A percentile compares a stretch with the other conserved stretches of the same genome.
phyloP scores from a whole-genome alignment of 2,329 filamentous ascomycete species.

The Colletotrichum sansevieriae region DNA sequence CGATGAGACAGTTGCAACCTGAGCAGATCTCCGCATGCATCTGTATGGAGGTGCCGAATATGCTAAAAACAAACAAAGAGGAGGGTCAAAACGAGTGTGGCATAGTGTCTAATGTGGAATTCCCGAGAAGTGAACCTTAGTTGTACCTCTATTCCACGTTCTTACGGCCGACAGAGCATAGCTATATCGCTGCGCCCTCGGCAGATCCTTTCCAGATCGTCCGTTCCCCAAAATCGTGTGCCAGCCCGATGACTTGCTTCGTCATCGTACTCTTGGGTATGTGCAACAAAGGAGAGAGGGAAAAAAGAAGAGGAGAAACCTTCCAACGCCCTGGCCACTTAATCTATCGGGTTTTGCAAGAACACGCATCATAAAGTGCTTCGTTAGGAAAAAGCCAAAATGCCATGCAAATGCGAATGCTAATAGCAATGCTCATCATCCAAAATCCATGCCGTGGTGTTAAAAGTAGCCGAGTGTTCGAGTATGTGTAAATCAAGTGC shows the following conservation, averaged over 20 bases:
- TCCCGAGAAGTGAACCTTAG: neutral
- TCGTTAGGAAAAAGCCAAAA: neutral
- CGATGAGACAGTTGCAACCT: neutral
- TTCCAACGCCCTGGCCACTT: constrained; percentile 7
- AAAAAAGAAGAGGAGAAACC: neutral
- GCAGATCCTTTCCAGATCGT: neutral
- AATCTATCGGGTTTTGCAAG: neutral
- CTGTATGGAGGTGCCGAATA: neutral
- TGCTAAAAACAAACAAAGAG: neutral
- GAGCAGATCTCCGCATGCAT: neutral
- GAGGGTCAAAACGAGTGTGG: neutral
- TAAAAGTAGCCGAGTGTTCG: constrained; percentile 2
- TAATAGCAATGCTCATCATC: neutral
- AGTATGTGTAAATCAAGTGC: neutral
- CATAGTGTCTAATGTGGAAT: neutral
- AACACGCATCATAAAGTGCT: constrained; percentile 1
- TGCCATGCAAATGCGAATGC: neutral
- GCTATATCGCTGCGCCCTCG: neutral
- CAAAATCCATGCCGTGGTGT: neutral
- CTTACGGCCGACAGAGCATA: neutral
- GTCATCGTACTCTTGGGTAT: constrained; percentile 4
- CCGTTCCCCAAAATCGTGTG: neutral
- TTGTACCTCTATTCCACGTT: neutral
- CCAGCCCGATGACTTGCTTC: neutral
- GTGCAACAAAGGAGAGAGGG: constrained; percentile 3